A percentile compares a stretch with the other conserved stretches of the same genome.
phyloP scores from a whole-genome alignment of 2,329 filamentous ascomycete species.

The Colletotrichum plurivorum region DNA sequence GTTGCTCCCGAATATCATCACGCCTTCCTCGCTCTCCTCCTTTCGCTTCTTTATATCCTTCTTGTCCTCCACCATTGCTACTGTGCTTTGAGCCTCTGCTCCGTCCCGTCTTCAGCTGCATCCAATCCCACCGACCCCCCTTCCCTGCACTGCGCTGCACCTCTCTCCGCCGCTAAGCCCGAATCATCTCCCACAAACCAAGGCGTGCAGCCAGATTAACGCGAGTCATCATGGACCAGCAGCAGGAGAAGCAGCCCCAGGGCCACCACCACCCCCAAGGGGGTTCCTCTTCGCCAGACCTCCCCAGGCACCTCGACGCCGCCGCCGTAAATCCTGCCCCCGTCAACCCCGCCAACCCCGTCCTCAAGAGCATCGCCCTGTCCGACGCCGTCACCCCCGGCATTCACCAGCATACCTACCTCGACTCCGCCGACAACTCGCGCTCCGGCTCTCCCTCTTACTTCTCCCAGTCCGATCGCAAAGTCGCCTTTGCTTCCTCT shows the following conservation, averaged over 20 bases:
- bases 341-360: slow-evolving; percentile 39
- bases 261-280: neutral
- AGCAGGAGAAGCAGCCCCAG: neutral
- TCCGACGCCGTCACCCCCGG: slow-evolving; percentile 49
- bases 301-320: slow-evolving; percentile 3
- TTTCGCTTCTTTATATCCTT: too few relatives aligned
- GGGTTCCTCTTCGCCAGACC: slow-evolving; percentile 11
- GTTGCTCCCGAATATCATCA: too few relatives aligned
- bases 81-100: neutral
- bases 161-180: neutral
- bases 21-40: too few relatives aligned
- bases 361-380: slow-evolving; percentile 38
- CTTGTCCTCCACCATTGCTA: too few relatives aligned
- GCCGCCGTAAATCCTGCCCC: slow-evolving; percentile 24
- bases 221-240: slow-evolving; percentile 33
- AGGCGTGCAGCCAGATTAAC: slow-evolving; percentile 10
- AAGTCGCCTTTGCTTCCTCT: slow-evolving; percentile 13
- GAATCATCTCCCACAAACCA: slow-evolving; percentile 4
- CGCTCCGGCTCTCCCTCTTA: slow-evolving; percentile 42
- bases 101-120: neutral
- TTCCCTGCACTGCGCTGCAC: neutral
- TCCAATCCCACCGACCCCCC: neutral
- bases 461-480: slow-evolving; percentile 43
- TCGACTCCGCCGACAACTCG: slow-evolving; percentile 33
- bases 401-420: slow-evolving; percentile 46